Conservation (phyloP, 208 protist genomes). For the Angomonas deanei region DNA sequence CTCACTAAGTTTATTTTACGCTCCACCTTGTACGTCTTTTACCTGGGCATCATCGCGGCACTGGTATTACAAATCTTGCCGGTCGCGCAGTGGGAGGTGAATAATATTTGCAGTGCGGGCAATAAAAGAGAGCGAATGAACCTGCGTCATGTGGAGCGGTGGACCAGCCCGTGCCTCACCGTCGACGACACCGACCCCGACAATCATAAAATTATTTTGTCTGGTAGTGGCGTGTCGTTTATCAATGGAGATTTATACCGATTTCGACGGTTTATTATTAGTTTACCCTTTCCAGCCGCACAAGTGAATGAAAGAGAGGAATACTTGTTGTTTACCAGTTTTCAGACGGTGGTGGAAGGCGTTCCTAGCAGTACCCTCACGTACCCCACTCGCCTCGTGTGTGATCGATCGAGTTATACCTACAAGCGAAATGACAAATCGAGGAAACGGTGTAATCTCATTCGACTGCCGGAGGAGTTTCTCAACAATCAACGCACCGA, state of each 20-base stretch:
- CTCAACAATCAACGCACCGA: neutral
- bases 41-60: conserved; percentile 38
- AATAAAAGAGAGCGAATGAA: neutral
- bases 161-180: neutral
- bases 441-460: neutral
- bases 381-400: neutral
- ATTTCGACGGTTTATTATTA: neutral
- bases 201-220: neutral
- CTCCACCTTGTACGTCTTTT: conserved; percentile 53
- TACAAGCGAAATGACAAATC: conserved; percentile 7
- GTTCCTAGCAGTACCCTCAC: neutral
- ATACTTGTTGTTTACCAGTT: neutral
- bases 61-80: conserved; percentile 54
- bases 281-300: neutral
- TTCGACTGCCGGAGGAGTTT: neutral
- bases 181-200: no score
- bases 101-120: conserved; percentile 52
- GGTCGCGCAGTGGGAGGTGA: conserved; percentile 39
- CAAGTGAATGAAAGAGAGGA: neutral
- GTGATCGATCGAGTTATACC: neutral
- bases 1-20: conserved; percentile 36
- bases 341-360: neutral
- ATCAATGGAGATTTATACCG: neutral
- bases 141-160: neutral
- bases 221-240: neutral